Evolutionary conservation across 768 basidiomycete genomes (phyloP), one percentile per base, ranked within the genome.

Genomic region (Phylloporus rhodoxanthus): DNA sequence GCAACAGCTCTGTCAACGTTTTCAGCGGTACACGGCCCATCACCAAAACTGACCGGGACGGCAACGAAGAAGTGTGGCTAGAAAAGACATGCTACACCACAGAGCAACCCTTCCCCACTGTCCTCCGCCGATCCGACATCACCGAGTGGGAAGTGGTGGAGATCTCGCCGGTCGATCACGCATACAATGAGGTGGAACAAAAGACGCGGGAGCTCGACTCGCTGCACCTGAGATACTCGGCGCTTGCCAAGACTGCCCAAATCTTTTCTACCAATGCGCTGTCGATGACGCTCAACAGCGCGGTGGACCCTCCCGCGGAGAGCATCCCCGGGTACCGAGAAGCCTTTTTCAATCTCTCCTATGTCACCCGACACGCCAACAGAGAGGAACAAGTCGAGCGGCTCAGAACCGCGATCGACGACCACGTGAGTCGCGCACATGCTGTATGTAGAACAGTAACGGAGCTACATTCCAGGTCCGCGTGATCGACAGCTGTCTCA

Each of bases 11-110:
- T 21, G 81, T 95, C 67, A 87, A 85, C 54, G 59, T 83, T 4
- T 98, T 97, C 70, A 87, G 86, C 47, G 85, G 80, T 45, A 80
- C 79, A 1, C 78, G 88, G 5, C 82, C 84, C 28, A 70, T 87
- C 38, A 76, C 78, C 48, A 89, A 84, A 63, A 63, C 72, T 8
- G 77, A 75, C 45, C 74, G 79, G 23, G 83, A 88, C 55, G 82
- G 82, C 8, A 72, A 70, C 25, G 85, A 88, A 63, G 87, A 90
- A 64, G 66, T 77, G 1, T 96, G 92, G 92, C 69, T 85, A 0
- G 93, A 96, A 64, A 97, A 95, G 72, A 91, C 87, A 0, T 84
- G 80, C 59, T 85, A 81, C 62, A 87, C 84, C 3, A 92, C 90
- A 0, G 90, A 93, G 66, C 87, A 91, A 57, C 76, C 81, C 4